phyloP scores from a whole-genome alignment of 1,139 yeast genomes.

The Wickerhamomyces sp. region DNA sequence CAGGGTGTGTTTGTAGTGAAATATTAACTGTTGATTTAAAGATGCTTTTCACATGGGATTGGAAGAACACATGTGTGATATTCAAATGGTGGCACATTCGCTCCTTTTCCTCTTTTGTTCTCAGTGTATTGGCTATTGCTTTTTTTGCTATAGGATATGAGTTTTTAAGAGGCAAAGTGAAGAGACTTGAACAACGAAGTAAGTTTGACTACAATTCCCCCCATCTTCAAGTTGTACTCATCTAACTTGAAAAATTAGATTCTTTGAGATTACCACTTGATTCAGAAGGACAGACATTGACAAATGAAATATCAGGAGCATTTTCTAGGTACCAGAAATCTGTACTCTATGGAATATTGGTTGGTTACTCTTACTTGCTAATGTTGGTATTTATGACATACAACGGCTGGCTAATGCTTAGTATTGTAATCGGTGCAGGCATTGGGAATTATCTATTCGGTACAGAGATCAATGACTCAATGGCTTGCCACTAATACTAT shows the following conservation, averaged over 20 bases:
- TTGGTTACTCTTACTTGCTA: slow-evolving; percentile 69
- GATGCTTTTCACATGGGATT: slow-evolving; percentile 83
- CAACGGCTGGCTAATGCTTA: slow-evolving; percentile 77
- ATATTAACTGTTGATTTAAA: slow-evolving; percentile 39
- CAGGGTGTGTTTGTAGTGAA: no score
- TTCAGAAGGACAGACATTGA: slow-evolving; percentile 4
- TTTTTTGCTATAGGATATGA: slow-evolving; percentile 58
- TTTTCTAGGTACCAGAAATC: slow-evolving; percentile 24
- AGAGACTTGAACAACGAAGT: slow-evolving; percentile 19
- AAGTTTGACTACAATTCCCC: slow-evolving; percentile 6
- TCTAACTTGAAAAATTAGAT: slow-evolving; percentile 4
- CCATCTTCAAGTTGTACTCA: neutral
- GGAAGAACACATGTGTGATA: slow-evolving; percentile 65
- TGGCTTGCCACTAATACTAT: slow-evolving; percentile 54
- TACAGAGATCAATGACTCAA: slow-evolving; percentile 29
- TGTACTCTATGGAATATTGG: slow-evolving; percentile 62
- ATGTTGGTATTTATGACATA: slow-evolving; percentile 84
- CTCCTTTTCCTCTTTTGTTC: slow-evolving; percentile 43
- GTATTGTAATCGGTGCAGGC: slow-evolving; percentile 66
- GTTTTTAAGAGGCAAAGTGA: slow-evolving; percentile 37
- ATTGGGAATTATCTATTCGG: slow-evolving; percentile 65
- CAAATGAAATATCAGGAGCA: slow-evolving; percentile 6
- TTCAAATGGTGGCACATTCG: slow-evolving; percentile 77
- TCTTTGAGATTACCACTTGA: slow-evolving; percentile 6
- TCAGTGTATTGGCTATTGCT: slow-evolving; percentile 47